phyloP scores from a whole-genome alignment of 371 early-diverging fungal genomes.

The Choanephora cucurbitarum region DNA sequence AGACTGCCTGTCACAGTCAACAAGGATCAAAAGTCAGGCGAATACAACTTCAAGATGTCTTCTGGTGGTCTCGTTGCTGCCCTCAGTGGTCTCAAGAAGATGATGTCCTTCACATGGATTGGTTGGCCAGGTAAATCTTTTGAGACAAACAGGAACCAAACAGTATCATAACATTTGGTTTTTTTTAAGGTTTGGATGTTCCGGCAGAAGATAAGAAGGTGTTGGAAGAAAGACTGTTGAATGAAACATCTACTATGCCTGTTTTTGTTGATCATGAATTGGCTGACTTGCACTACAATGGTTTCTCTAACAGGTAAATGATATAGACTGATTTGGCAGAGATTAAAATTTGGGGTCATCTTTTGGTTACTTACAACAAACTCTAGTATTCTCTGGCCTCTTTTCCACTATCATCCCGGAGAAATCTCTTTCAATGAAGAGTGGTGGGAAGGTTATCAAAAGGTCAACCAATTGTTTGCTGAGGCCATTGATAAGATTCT shows the following conservation, averaged over 20 bases:
- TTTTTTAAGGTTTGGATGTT: conserved; percentile 72
- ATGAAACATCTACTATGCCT: conserved; percentile 91
- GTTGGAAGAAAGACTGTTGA: conserved; percentile 72
- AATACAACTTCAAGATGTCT: conserved; percentile 82
- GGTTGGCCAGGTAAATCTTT: conserved; percentile 93
- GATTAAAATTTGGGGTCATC: no score
- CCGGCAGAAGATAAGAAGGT: conserved; percentile 78
- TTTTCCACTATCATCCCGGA: conserved; percentile 98
- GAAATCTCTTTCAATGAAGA: conserved; percentile 90
- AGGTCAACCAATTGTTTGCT: conserved; percentile 90
- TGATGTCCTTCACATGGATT: conserved; percentile 98
- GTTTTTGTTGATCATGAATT: conserved; percentile 96
- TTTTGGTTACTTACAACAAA: not conserved
- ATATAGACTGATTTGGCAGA: no score
- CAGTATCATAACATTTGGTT: not conserved
- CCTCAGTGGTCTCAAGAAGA: conserved; percentile 90
- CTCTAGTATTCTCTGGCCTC: conserved; percentile 85
- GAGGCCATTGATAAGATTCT: conserved; percentile 78
- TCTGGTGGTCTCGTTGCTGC: conserved; percentile 99
- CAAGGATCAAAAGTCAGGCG: conserved; percentile 59
- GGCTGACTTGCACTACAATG: conserved; percentile 98
- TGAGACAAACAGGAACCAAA: no score
- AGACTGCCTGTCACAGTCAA: conserved; percentile 97
- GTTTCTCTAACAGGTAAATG: conserved; percentile 94
- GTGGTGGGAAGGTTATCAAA: conserved; percentile 96